These are phyloP conservation scores for Talaromyces pinophilus DNA, from an alignment of 2,329 filamentous ascomycete genomes.

Conservation along the genomic window DNA sequence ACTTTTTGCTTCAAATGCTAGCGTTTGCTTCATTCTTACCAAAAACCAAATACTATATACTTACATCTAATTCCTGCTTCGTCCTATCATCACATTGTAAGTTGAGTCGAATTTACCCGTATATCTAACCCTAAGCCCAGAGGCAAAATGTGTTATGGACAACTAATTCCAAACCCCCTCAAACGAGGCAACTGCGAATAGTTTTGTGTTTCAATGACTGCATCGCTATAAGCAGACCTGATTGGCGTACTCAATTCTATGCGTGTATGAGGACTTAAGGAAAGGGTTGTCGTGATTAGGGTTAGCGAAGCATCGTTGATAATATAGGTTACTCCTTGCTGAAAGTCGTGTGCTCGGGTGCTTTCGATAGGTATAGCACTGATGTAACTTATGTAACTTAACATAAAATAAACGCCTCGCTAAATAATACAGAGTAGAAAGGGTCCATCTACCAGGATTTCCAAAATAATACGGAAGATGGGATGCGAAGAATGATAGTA, in stretches of 20 bases:
- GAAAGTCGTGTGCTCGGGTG: not conserved
- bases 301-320: not conserved
- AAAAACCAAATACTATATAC: too few species aligned
- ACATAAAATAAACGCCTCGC: not conserved
- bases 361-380: not conserved
- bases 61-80: too few species aligned
- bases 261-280: not conserved
- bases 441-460: too few species aligned
- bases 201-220: too few species aligned
- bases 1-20: too few species aligned
- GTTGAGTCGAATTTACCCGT: too few species aligned
- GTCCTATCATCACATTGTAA: not conserved
- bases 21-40: too few species aligned
- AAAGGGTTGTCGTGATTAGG: not conserved
- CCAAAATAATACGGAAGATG: not conserved
- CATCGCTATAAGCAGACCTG: not conserved
- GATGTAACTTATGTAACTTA: not conserved
- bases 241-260: not conserved
- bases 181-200: not conserved
- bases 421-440: not conserved
- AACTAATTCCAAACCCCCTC: not conserved
- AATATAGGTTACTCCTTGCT: not conserved
- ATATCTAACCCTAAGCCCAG: not conserved
- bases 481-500: not conserved
- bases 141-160: not conserved